Percentiles rank a stretch among this genome's conserved stretches.
Evolutionary conservation across 2,329 filamentous ascomycete genomes (phyloP).

Genomic region (Cryphonectria japonica): DNA sequence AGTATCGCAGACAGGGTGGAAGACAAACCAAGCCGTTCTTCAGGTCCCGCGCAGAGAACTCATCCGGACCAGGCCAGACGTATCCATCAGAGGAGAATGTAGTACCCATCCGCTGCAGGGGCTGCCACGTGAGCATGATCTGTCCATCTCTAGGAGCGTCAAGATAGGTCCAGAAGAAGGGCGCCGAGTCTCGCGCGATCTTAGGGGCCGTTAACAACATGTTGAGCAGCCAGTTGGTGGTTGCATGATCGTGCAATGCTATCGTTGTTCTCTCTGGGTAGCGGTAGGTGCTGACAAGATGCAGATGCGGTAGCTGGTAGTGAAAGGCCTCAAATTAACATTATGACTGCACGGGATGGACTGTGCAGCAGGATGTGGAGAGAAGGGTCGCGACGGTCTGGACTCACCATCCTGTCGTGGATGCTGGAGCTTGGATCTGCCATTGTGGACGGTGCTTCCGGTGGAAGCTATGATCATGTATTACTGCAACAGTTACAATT

Average conservation of each 20-base stretch:
- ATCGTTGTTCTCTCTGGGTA: constrained; percentile 76
- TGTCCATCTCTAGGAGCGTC: constrained; percentile 80
- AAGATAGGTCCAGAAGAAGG: constrained; percentile 94
- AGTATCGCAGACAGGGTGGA: background rate
- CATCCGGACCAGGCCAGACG: constrained; percentile 84
- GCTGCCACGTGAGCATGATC: constrained; percentile 87
- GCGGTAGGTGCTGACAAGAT: constrained; percentile 81
- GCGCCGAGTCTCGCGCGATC: constrained; percentile 79
- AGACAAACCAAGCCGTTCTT: constrained; percentile 61
- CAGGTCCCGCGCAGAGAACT: constrained; percentile 73
- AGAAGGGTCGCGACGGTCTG: background rate
- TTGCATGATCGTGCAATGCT: constrained; percentile 65
- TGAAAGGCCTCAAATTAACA: constrained; percentile 39
- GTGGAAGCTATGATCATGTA: constrained; percentile 18
- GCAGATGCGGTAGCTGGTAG: constrained; percentile 79
- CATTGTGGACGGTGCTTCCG: constrained; percentile 31
- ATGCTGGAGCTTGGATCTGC: constrained; percentile 42
- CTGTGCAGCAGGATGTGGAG: background rate
- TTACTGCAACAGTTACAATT: background rate
- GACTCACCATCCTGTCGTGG: constrained; percentile 35
- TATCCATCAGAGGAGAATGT: constrained; percentile 91
- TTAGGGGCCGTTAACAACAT: constrained; percentile 71
- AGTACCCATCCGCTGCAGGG: constrained; percentile 68
- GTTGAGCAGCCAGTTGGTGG: constrained; percentile 72
- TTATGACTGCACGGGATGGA: constrained; percentile 25